Percentiles rank a stretch among this genome's conserved stretches.
Evolutionary conservation across 2,329 filamentous ascomycete genomes (phyloP).

Genomic region (Dactylellina drechsleri): DNA sequence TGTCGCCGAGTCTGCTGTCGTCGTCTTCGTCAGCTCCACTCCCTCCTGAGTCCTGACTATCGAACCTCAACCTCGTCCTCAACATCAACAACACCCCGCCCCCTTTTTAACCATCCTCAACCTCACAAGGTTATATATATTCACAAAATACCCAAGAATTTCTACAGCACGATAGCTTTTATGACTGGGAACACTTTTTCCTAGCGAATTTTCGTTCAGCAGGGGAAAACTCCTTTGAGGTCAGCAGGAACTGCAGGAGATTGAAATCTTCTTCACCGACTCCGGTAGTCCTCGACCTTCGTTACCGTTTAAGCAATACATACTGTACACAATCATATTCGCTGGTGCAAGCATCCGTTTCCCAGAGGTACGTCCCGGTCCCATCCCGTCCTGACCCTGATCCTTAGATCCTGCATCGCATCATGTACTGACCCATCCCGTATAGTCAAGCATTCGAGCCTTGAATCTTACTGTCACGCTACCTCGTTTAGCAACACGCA

Average conservation of each 20-base stretch:
- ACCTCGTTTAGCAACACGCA: conserved; percentile 15
- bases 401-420: background rate
- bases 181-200: conserved; percentile 52
- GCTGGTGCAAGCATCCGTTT: conserved; percentile 54
- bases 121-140: conserved; percentile 7
- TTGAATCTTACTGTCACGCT: conserved; percentile 32
- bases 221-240: conserved; percentile 73
- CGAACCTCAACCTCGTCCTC: conserved; percentile 4
- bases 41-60: background rate
- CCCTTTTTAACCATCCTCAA: no score
- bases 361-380: conserved; percentile 45
- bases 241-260: conserved; percentile 86
- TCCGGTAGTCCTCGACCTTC: conserved; percentile 59
- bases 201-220: conserved; percentile 53
- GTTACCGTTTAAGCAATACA: conserved; percentile 54
- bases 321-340: conserved; percentile 27
- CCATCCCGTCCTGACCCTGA: background rate
- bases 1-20: conserved; percentile 13
- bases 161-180: conserved; percentile 38
- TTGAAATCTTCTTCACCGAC: conserved; percentile 62
- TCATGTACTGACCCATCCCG: background rate
- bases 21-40: conserved; percentile 4
- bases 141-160: conserved; percentile 8
- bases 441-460: conserved; percentile 32
- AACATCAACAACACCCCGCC: conserved; percentile 4